Evolutionary conservation across 345 rosid species (phyloP).

Genomic region (Melastoma malabathricum): DNA sequence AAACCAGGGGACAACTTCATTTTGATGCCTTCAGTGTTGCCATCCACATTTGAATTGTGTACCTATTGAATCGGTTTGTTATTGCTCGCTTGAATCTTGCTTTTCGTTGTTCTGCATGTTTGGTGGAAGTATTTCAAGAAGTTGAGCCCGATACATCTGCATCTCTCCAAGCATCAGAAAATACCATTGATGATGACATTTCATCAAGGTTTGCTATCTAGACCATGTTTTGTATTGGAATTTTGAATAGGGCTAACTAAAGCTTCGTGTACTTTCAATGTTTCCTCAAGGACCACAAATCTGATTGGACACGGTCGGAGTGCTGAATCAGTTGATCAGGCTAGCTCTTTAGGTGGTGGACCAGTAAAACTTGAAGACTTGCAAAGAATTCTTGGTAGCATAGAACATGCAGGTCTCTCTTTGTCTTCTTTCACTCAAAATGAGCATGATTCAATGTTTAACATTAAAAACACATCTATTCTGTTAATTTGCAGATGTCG

Average conservation of each 20-base stretch:
- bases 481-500: constrained; percentile 30
- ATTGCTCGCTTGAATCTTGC: not conserved
- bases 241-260: not conserved
- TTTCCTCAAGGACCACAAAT: constrained; percentile 59
- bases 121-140: constrained; percentile 21
- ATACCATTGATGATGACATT: constrained; percentile 60
- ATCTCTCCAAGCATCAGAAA: constrained; percentile 52
- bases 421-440: not conserved
- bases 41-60: too few relatives aligned
- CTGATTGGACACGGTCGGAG: constrained; percentile 44
- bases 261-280: not conserved
- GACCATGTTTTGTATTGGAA: not conserved
- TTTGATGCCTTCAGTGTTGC: too few relatives aligned
- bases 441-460: too few relatives aligned
- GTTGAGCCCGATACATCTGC: constrained; percentile 46
- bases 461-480: constrained; percentile 6
- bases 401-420: constrained; percentile 50
- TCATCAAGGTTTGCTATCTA: constrained; percentile 54
- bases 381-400: constrained; percentile 80
- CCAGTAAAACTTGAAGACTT: constrained; percentile 81
- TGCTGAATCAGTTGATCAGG: constrained; percentile 53
- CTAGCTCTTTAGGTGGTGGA: constrained; percentile 78
- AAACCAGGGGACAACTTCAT: too few relatives aligned
- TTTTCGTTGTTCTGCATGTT: not conserved
- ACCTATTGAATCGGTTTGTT: too few relatives aligned